phyloP scores from a whole-genome alignment of 1,139 yeast species.

The Candida anutae region DNA sequence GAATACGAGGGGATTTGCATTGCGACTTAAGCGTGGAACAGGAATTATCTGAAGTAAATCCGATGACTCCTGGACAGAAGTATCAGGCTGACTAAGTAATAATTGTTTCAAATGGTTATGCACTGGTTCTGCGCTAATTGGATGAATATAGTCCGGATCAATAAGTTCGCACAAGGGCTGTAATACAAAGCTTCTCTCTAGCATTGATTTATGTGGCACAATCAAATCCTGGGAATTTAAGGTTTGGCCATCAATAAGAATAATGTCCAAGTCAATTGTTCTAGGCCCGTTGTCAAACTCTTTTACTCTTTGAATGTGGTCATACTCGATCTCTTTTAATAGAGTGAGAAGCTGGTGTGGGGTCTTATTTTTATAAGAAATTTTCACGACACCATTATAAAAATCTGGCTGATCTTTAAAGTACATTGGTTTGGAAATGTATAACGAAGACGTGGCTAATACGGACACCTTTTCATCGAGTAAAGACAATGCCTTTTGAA shows the following conservation, averaged over 20 bases:
- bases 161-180: constrained; percentile 81
- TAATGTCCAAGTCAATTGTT: constrained; percentile 78
- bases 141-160: constrained; percentile 59
- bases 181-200: constrained; percentile 84
- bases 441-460: constrained; percentile 63
- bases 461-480: constrained; percentile 45
- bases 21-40: constrained; percentile 18
- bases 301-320: constrained; percentile 64
- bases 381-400: constrained; percentile 72
- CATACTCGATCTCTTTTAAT: constrained; percentile 72
- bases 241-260: constrained; percentile 58
- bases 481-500: constrained; percentile 47
- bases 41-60: constrained; percentile 41
- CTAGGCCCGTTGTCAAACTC: constrained; percentile 87
- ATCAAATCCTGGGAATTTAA: constrained; percentile 51
- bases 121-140: constrained; percentile 76
- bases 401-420: constrained; percentile 73
- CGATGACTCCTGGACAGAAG: constrained; percentile 38
- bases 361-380: constrained; percentile 38
- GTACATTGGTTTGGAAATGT: constrained; percentile 91
- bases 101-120: constrained; percentile 61
- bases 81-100: constrained; percentile 26
- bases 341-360: constrained; percentile 59
- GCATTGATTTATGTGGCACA: constrained; percentile 82
- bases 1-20: constrained; percentile 23